A percentile compares a stretch with the other conserved stretches of the same genome.
These are phyloP conservation scores for Ogataea zsoltii DNA, from an alignment of 805 yeast genomes.

Conservation along the genomic window DNA sequence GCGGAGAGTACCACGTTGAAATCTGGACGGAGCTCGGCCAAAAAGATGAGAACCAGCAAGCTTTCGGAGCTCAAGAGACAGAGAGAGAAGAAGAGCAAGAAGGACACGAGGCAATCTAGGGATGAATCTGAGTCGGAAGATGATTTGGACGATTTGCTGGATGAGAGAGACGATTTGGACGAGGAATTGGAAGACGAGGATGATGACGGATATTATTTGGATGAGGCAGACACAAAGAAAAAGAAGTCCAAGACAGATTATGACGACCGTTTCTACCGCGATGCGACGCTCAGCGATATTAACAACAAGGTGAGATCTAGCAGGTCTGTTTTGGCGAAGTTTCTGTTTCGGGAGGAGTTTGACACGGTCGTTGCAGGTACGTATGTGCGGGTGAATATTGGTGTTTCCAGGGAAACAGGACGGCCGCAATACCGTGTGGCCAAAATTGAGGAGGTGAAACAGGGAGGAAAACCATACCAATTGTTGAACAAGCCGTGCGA, in stretches of 20 bases:
- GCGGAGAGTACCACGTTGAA: slow-evolving; percentile 36
- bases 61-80: slow-evolving; percentile 38
- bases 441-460: slow-evolving; percentile 61
- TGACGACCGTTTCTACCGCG: slow-evolving; percentile 37
- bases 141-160: slow-evolving; percentile 36
- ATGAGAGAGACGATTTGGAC: slow-evolving; percentile 35
- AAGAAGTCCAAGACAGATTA: slow-evolving; percentile 47
- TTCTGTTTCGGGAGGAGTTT: slow-evolving; percentile 81
- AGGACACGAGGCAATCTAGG: slow-evolving; percentile 21
- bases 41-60: slow-evolving; percentile 35
- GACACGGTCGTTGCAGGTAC: slow-evolving; percentile 68
- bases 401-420: slow-evolving; percentile 61
- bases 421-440: slow-evolving; percentile 79
- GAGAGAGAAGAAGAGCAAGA: slow-evolving; percentile 37
- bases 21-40: slow-evolving; percentile 24
- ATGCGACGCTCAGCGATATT: slow-evolving; percentile 61
- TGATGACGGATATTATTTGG: slow-evolving; percentile 34
- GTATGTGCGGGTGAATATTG: slow-evolving; percentile 81
- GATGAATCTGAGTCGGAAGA: slow-evolving; percentile 45
- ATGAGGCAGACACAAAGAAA: slow-evolving; percentile 35
- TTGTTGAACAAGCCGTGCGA: slow-evolving; percentile 46
- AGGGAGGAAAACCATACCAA: slow-evolving; percentile 42
- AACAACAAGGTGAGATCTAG: slow-evolving; percentile 71
- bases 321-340: slow-evolving; percentile 71
- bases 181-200: slow-evolving; percentile 48